phyloP scores from a whole-genome alignment of 805 yeast species.

The Kluyveromyces lactis region DNA sequence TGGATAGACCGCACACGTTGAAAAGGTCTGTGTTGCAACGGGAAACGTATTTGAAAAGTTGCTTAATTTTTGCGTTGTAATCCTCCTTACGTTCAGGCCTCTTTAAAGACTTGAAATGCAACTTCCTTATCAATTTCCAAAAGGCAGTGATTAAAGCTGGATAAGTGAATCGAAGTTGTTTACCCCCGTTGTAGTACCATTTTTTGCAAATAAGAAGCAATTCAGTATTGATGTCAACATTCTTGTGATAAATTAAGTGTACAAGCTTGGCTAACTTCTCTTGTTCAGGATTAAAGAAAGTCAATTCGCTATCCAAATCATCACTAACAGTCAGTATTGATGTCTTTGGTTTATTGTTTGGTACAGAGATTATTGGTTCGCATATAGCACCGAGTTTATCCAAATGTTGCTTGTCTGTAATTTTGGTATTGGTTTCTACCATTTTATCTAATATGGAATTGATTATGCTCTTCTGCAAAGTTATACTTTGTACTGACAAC shows the following conservation, averaged over 20 bases:
- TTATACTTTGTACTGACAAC: slow-evolving; percentile 13
- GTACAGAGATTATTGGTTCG: slow-evolving; percentile 38
- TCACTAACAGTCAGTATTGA: slow-evolving; percentile 32
- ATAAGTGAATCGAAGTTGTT: slow-evolving; percentile 54
- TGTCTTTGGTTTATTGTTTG: slow-evolving; percentile 45
- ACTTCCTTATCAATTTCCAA: slow-evolving; percentile 49
- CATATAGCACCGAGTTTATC: slow-evolving; percentile 16
- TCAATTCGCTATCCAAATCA: slow-evolving; percentile 23
- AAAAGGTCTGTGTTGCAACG: slow-evolving; percentile 62
- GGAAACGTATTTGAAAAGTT: slow-evolving; percentile 67
- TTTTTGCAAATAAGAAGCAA: slow-evolving; percentile 31
- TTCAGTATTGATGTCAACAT: slow-evolving; percentile 23
- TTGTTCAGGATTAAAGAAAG: slow-evolving; percentile 30
- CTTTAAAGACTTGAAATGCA: slow-evolving; percentile 24
- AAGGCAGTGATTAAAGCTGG: slow-evolving; percentile 65
- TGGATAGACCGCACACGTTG: slow-evolving; percentile 17
- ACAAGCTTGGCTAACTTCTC: slow-evolving; percentile 63
- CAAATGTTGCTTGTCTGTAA: slow-evolving; percentile 17
- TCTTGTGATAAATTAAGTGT: slow-evolving; percentile 40
- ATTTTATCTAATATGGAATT: slow-evolving; percentile 53
- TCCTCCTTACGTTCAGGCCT: slow-evolving; percentile 16
- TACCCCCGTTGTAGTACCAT: slow-evolving; percentile 33
- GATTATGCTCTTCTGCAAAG: slow-evolving; percentile 48
- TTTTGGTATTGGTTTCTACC: slow-evolving; percentile 34
- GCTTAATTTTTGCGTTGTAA: slow-evolving; percentile 29